Conservation (phyloP, 192 early-diverging fungal species). For the Podila verticillata region DNA sequence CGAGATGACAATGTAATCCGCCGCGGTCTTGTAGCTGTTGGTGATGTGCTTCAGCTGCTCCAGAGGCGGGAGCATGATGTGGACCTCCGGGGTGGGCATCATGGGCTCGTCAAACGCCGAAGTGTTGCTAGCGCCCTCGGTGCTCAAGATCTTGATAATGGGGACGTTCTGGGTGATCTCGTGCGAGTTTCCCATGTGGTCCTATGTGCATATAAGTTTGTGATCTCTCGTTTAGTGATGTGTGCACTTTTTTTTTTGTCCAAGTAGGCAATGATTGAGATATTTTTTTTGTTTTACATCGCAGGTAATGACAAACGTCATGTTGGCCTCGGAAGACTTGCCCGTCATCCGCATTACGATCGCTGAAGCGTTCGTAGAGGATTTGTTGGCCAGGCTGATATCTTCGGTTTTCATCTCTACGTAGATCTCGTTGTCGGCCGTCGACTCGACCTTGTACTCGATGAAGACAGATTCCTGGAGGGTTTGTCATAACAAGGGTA, state of each 20-base stretch:
- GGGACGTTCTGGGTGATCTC: slow-evolving; percentile 29
- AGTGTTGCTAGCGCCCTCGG: slow-evolving; percentile 25
- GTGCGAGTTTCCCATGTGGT: slow-evolving; percentile 25
- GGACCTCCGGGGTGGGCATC: slow-evolving; percentile 68
- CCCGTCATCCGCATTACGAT: slow-evolving; percentile 73
- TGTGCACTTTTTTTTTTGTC: too few relatives aligned
- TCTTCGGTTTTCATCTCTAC: slow-evolving; percentile 74
- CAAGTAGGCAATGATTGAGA: too few relatives aligned
- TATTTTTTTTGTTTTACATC: slow-evolving; percentile 26
- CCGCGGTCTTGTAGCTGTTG: slow-evolving; percentile 71
- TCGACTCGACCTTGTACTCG: slow-evolving; percentile 75
- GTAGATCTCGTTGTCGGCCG: slow-evolving; percentile 75
- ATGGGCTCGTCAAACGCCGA: slow-evolving; percentile 44
- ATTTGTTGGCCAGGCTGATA: slow-evolving; percentile 69
- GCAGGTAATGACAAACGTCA: slow-evolving; percentile 57
- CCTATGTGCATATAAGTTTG: slow-evolving; percentile 60
- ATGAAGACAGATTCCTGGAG: slow-evolving; percentile 66
- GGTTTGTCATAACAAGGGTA: neutral
- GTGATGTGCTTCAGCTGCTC: slow-evolving; percentile 69
- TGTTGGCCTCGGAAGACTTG: slow-evolving; percentile 61
- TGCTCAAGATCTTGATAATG: slow-evolving; percentile 37
- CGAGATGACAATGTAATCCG: slow-evolving; percentile 69
- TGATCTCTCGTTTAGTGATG: slow-evolving; percentile 4
- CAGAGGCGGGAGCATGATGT: slow-evolving; percentile 83
- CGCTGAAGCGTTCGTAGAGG: slow-evolving; percentile 60